A percentile compares a stretch with the other conserved stretches of the same genome.
These are phyloP conservation scores for Endocarpon pusillum DNA, from an alignment of 495 filamentous ascomycete species.

Conservation along the genomic window DNA sequence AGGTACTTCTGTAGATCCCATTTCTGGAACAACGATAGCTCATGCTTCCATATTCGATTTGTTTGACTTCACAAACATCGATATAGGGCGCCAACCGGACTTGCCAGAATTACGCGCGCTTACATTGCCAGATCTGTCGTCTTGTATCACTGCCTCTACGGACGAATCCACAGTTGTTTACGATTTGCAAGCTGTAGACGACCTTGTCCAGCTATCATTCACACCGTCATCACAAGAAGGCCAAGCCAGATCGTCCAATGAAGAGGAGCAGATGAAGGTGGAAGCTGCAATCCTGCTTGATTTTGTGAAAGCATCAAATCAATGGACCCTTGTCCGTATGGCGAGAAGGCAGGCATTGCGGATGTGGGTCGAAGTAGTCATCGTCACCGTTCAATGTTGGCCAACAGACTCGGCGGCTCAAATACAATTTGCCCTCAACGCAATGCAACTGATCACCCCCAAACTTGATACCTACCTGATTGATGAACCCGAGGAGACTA, in stretches of 20 bases:
- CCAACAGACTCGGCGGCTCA: constrained; percentile 50
- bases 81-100: constrained; percentile 31
- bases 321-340: constrained; percentile 35
- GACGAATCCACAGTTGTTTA: constrained; percentile 31
- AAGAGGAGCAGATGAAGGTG: constrained; percentile 35
- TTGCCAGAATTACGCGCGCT: too few relatives aligned
- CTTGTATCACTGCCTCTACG: too few relatives aligned
- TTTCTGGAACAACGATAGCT: constrained; percentile 38
- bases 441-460: constrained; percentile 69
- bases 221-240: constrained; percentile 34
- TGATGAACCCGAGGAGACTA: constrained; percentile 43
- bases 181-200: constrained; percentile 39
- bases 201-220: constrained; percentile 37
- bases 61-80: constrained; percentile 73
- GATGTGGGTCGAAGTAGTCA: constrained; percentile 67
- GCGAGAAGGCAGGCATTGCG: constrained; percentile 48
- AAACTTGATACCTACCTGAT: constrained; percentile 60
- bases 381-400: constrained; percentile 60
- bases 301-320: constrained; percentile 52
- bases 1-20: constrained; percentile 45
- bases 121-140: too few relatives aligned
- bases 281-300: constrained; percentile 41
- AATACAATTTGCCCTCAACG: constrained; percentile 62
- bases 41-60: constrained; percentile 76
- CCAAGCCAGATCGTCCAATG: constrained; percentile 33